Evolutionary conservation across 2,329 filamentous ascomycete species (phyloP).

Genomic region (Clonostachys chloroleuca): DNA sequence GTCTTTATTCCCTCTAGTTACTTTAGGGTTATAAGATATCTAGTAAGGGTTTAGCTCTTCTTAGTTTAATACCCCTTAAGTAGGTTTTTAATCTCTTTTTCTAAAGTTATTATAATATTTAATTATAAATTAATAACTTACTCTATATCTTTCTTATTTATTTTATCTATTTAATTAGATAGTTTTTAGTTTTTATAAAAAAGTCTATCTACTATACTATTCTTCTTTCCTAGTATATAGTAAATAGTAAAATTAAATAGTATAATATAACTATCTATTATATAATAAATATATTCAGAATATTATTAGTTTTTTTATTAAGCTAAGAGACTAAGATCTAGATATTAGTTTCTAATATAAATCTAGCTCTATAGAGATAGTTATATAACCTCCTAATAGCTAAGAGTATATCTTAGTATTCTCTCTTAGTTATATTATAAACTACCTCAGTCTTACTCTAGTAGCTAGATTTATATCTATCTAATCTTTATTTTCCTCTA

Average conservation of each 20-base stretch:
- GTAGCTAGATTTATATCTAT: background rate
- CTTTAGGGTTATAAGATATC: too few relatives aligned
- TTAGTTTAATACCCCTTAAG: too few relatives aligned
- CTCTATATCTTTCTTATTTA: background rate
- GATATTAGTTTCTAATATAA: background rate
- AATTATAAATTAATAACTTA: background rate
- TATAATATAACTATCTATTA: background rate
- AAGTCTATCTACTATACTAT: background rate
- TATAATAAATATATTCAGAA: background rate
- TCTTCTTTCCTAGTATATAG: background rate
- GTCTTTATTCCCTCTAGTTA: too few relatives aligned
- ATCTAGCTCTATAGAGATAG: background rate
- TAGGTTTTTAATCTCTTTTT: too few relatives aligned
- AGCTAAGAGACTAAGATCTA: background rate
- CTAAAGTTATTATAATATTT: too few relatives aligned
- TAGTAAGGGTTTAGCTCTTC: too few relatives aligned
- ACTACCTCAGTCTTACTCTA: background rate
- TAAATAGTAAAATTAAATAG: background rate
- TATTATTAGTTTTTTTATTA: background rate
- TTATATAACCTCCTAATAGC: background rate
- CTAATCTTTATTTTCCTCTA: background rate
- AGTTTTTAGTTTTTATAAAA: background rate
- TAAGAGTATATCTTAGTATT: background rate
- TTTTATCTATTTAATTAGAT: background rate
- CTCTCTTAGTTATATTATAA: background rate